Evolutionary conservation across 1,284 basidiomycete genomes (phyloP), one percentile per base, ranked within the genome.

Genomic region (Irpex sp.): DNA sequence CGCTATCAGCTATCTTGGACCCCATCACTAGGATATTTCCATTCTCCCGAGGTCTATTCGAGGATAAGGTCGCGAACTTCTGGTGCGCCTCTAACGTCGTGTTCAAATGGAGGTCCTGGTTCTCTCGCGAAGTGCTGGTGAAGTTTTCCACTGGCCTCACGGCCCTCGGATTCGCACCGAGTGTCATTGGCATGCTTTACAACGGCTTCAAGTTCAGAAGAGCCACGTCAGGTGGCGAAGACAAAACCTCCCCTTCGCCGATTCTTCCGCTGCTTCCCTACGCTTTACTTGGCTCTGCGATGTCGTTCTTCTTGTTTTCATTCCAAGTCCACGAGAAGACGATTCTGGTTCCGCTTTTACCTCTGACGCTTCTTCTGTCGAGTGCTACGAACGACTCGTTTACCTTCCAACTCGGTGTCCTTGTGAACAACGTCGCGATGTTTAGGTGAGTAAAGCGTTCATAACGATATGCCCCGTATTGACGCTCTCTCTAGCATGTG

Each of bases 311-410:
- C 78, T 79, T 98, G 26, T 96, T 97, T 77, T 95, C 94, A 5
- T 97, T 97, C 74, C 95, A 97, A 72, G 95, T 95, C 33, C 95
- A 97, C 75, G 95, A 97, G 75, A 97, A 97, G 80, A 91, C 91
- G 1, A 92, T 97, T 56, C 73, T 98, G n/a, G 73, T 98, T 0
- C 94, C 95, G 1, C 79, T 97, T 19, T 76, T 97, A 66, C 95
- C 95, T 0, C 79, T 96, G 31, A 93, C 88, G 0, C 79, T 97
- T 17, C 78, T 96, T 9, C 78, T 96, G 57, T 89, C 88, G 0
- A 88, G 85, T 11, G 80, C 89, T 0, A 74, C 79, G 1, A 57
- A 66, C 4, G 83, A 85, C 51, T 88, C 88, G 37, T 79, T 84
- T 6, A 84, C 88, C 13, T 95, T 89, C 78, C 84, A 88, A 63